Conservation (phyloP, 208 protist species). For the Trypanosoma vivax region DNA sequence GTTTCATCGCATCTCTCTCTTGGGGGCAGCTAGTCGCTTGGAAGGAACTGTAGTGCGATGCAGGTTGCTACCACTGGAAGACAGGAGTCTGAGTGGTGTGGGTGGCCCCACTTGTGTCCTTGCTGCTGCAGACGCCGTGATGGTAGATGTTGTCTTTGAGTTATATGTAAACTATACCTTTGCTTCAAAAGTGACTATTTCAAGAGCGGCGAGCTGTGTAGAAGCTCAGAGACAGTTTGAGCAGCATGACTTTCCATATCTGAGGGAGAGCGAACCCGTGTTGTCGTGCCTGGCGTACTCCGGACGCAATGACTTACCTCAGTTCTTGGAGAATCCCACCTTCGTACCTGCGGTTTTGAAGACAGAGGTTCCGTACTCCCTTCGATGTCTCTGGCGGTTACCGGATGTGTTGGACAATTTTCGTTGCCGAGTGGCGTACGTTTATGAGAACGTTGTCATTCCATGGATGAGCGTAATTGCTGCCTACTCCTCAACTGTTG, state of each 20-base stretch:
- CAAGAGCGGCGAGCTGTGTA: slow-evolving; percentile 4
- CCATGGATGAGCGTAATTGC: background rate
- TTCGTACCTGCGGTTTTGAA: slow-evolving; percentile 7
- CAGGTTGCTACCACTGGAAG: background rate
- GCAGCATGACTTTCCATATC: background rate
- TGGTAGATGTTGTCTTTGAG: slow-evolving; percentile 22
- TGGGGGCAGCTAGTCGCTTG: slow-evolving; percentile 13
- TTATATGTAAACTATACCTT: slow-evolving; percentile 9
- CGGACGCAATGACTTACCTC: background rate
- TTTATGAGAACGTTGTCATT: slow-evolving; percentile 6
- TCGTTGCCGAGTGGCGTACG: background rate
- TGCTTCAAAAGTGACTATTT: slow-evolving; percentile 4
- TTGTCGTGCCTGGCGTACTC: slow-evolving; percentile 5
- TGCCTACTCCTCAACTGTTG: background rate
- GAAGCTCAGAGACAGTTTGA: slow-evolving; percentile 11
- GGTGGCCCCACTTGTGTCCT: slow-evolving; percentile 1
- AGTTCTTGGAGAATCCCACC: slow-evolving; percentile 2
- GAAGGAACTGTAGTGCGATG: slow-evolving; percentile 19
- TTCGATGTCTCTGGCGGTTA: slow-evolving; percentile 15
- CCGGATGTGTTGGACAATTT: slow-evolving; percentile 10
- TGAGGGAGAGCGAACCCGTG: background rate
- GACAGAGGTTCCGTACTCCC: slow-evolving; percentile 7
- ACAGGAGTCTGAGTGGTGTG: background rate
- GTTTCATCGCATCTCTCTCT: slow-evolving; percentile 21
- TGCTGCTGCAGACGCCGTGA: slow-evolving; percentile 1